Evolutionary conservation across 306 rosid genomes (phyloP).

Genomic region (Begonia fuchsioides): DNA sequence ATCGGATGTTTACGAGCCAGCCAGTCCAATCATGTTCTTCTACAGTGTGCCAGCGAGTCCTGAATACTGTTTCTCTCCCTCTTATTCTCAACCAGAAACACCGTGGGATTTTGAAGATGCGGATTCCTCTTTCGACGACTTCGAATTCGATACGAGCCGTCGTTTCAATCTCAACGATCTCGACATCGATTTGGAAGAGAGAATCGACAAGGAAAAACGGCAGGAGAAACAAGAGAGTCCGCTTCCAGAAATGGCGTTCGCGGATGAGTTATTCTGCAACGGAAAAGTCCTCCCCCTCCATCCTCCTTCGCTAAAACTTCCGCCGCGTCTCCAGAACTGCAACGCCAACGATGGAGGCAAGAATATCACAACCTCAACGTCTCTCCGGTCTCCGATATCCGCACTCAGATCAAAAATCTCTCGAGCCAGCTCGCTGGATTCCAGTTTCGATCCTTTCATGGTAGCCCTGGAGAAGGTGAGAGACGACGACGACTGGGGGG

Average conservation of each 20-base stretch:
- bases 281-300: constrained; percentile 60
- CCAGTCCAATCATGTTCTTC: constrained; percentile 16
- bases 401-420: constrained; percentile 22
- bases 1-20: too few species aligned
- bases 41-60: constrained; percentile 76
- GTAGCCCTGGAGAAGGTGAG: constrained; percentile 50
- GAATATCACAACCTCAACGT: constrained; percentile 9
- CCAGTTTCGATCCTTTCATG: constrained; percentile 71
- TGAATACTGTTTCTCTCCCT: constrained; percentile 10
- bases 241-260: constrained; percentile 51
- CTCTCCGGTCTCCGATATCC: constrained; percentile 33
- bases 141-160: constrained; percentile 50
- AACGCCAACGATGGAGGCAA: constrained; percentile 8
- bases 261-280: constrained; percentile 65
- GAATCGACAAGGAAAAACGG: background rate
- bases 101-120: constrained; percentile 29
- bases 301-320: constrained; percentile 63
- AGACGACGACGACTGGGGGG: constrained; percentile 27
- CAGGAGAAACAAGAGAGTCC: constrained; percentile 11
- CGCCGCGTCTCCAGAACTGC: constrained; percentile 43
- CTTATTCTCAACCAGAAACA: constrained; percentile 17
- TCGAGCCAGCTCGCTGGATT: constrained; percentile 38
- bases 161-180: constrained; percentile 16
- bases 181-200: constrained; percentile 8
- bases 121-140: constrained; percentile 26